These are phyloP conservation scores for Dorcoceras hygrometricum DNA, from an alignment of 257 asterid species.

Conservation along the genomic window DNA sequence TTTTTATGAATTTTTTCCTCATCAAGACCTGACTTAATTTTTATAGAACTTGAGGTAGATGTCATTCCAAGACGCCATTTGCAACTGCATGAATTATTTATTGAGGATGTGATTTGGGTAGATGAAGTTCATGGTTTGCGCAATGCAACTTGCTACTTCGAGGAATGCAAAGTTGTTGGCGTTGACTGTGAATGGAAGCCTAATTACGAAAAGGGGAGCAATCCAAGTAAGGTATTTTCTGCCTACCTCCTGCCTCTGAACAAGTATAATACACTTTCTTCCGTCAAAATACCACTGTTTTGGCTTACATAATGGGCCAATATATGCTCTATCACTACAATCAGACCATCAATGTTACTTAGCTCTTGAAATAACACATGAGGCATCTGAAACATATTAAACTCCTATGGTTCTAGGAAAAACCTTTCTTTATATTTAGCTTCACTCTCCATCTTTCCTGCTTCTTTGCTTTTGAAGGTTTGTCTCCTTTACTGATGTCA, in stretches of 20 bases:
- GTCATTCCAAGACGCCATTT: slow-evolving; percentile 44
- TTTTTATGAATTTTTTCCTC: slow-evolving; percentile 17
- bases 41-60: slow-evolving; percentile 54
- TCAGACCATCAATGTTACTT: not conserved
- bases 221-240: slow-evolving; percentile 60
- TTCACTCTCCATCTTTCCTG: slow-evolving; percentile 1
- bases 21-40: slow-evolving; percentile 15
- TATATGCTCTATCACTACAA: not conserved
- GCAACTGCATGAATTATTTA: slow-evolving; percentile 62
- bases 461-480: not conserved
- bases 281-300: slow-evolving; percentile 11
- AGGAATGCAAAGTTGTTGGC: slow-evolving; percentile 80
- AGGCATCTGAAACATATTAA: slow-evolving; percentile 10
- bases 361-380: slow-evolving; percentile 6
- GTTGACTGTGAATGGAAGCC: slow-evolving; percentile 99
- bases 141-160: slow-evolving; percentile 59
- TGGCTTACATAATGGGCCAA: not conserved
- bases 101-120: slow-evolving; percentile 84
- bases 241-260: slow-evolving; percentile 11
- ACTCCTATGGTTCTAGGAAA: not conserved
- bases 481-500: not conserved
- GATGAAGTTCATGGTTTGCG: slow-evolving; percentile 56
- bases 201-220: slow-evolving; percentile 72
- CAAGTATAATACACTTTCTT: slow-evolving; percentile 10
- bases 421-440: not conserved